These are phyloP conservation scores for Aspergillus calidoustus DNA, from an alignment of 2,329 filamentous ascomycete genomes.

Conservation along the genomic window DNA sequence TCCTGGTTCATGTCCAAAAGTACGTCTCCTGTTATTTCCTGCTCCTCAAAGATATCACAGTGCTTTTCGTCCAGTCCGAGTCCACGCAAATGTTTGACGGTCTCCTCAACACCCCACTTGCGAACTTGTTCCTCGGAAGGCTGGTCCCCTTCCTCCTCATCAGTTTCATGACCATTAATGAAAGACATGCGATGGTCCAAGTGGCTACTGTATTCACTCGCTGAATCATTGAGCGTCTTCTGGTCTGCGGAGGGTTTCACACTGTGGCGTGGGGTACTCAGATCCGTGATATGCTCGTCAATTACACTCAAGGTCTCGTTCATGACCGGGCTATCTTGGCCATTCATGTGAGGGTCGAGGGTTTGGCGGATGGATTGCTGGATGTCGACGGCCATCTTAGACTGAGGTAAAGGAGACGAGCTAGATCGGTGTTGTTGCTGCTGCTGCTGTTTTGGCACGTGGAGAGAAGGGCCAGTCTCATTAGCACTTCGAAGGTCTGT, in stretches of 20 bases:
- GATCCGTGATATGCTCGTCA: conserved; percentile 92
- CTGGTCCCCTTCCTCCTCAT: conserved; percentile 81
- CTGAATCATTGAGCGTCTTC: conserved; percentile 73
- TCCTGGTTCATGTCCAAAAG: conserved; percentile 93
- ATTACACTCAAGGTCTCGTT: conserved; percentile 96
- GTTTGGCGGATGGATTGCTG: conserved; percentile 52
- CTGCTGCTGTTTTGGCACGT: conserved; percentile 28
- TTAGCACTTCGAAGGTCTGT: conserved; percentile 33
- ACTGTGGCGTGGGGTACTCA: conserved; percentile 66
- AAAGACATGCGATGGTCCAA: conserved; percentile 80
- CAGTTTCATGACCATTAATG: conserved; percentile 91
- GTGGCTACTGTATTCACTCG: conserved; percentile 86
- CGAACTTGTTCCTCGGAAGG: conserved; percentile 76
- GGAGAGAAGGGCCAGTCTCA: conserved; percentile 24
- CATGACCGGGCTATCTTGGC: conserved; percentile 76
- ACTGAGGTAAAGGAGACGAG: conserved; percentile 43
- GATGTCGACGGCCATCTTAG: conserved; percentile 42
- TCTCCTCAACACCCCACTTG: conserved; percentile 77
- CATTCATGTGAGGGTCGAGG: conserved; percentile 52
- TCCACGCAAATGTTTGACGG: conserved; percentile 86
- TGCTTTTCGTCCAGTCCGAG: conserved; percentile 84
- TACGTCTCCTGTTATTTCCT: conserved; percentile 94
- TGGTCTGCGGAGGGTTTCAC: conserved; percentile 48
- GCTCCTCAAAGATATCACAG: conserved; percentile 91
- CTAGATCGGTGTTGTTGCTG: conserved; percentile 35